These are phyloP conservation scores for Dipteronia dyeriana DNA, from an alignment of 345 rosid species.

Conservation along the genomic window DNA sequence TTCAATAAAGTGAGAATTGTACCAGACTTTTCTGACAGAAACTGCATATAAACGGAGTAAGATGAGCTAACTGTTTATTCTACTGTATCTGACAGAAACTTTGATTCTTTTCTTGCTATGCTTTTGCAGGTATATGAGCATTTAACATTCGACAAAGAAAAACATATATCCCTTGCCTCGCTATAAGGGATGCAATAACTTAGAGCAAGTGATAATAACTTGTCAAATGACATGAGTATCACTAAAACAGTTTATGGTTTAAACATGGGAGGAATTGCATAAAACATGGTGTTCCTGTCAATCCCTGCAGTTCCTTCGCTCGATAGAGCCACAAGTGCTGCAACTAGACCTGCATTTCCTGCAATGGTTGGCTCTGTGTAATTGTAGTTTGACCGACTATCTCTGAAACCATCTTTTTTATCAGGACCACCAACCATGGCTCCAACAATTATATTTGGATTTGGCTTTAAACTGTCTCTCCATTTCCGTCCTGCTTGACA, in stretches of 20 bases:
- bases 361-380: constrained; percentile 96
- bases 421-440: constrained; percentile 99
- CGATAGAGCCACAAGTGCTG: constrained; percentile 85
- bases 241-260: constrained; percentile 2
- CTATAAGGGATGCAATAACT: constrained; percentile 51
- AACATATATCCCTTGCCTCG: constrained; percentile 48
- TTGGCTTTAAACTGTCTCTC: constrained; percentile 80
- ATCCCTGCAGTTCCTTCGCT: constrained; percentile 51
- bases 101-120: neutral
- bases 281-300: constrained; percentile 64
- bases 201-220: too few relatives aligned
- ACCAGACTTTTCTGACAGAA: too few relatives aligned
- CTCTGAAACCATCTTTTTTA: constrained; percentile 76
- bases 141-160: constrained; percentile 43
- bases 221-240: neutral
- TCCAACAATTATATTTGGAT: constrained; percentile 81
- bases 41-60: neutral
- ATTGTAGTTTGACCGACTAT: constrained; percentile 85
- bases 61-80: neutral
- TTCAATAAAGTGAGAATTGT: too few relatives aligned
- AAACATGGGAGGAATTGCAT: constrained; percentile 17
- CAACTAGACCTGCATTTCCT: constrained; percentile 91
- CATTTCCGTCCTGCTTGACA: constrained; percentile 97
- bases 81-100: neutral
- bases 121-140: constrained; percentile 50